A percentile compares a stretch with the other conserved stretches of the same genome.
Evolutionary conservation across 2,329 filamentous ascomycete species (phyloP).

Genomic region (Alternaria triticina): DNA sequence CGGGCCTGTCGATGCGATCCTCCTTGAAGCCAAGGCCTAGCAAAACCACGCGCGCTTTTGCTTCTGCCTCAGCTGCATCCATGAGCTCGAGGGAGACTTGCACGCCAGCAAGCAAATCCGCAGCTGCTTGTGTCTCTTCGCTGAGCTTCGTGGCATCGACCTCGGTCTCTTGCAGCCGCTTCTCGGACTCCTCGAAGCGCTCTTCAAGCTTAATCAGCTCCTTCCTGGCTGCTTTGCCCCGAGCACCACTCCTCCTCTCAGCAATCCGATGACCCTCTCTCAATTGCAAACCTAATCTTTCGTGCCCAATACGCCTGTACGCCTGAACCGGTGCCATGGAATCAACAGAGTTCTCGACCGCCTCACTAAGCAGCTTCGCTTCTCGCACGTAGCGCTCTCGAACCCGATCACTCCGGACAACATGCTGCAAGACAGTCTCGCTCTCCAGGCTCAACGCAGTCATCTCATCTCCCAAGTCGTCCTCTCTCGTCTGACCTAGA

Average conservation of each 20-base stretch:
- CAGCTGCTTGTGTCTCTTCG: constrained; percentile 71
- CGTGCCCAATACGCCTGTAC: constrained; percentile 67
- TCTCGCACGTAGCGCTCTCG: constrained; percentile 66
- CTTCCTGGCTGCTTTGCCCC: constrained; percentile 79
- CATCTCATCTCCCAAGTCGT: constrained; percentile 41
- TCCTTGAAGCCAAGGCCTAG: constrained; percentile 75
- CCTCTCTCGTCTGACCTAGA: constrained; percentile 42
- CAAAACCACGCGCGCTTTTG: constrained; percentile 66
- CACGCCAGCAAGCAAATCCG: constrained; percentile 72
- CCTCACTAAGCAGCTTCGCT: constrained; percentile 66
- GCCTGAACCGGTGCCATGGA: constrained; percentile 65
- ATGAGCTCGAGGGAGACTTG: constrained; percentile 69
- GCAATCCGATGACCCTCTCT: constrained; percentile 77
- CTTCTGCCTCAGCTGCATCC: constrained; percentile 68
- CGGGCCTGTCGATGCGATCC: constrained; percentile 63
- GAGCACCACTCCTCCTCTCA: constrained; percentile 72
- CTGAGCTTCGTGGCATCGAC: constrained; percentile 65
- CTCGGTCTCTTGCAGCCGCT: constrained; percentile 58
- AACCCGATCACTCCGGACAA: constrained; percentile 61
- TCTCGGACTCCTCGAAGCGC: constrained; percentile 64
- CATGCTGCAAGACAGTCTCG: constrained; percentile 68
- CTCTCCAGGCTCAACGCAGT: constrained; percentile 27
- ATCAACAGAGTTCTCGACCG: constrained; percentile 64
- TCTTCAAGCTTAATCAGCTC: constrained; percentile 73
- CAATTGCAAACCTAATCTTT: constrained; percentile 66